A percentile compares a stretch with the other conserved stretches of the same genome.
Evolutionary conservation across 768 basidiomycete genomes (phyloP).

Genomic region (Leccinum subgranulosum): DNA sequence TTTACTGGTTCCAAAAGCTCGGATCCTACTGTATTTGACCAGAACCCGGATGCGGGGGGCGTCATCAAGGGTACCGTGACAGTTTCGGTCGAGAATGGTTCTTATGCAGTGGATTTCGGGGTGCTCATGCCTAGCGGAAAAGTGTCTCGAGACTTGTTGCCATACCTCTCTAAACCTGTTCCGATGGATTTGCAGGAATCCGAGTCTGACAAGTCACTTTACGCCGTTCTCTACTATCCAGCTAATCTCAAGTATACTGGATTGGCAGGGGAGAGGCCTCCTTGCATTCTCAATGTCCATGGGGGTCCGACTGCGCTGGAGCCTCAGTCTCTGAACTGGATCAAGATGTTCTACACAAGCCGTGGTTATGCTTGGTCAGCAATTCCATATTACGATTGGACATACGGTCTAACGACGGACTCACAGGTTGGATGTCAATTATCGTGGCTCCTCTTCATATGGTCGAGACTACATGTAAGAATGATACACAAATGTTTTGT

Average conservation of each 20-base stretch:
- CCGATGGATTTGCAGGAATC: slow-evolving; percentile 1
- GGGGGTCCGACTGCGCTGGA: slow-evolving; percentile 63
- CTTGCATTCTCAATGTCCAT: slow-evolving; percentile 60
- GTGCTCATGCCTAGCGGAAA: slow-evolving; percentile 15
- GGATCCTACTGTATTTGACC: background rate
- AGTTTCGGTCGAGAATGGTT: background rate
- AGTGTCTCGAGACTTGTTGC: background rate
- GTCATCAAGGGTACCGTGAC: background rate
- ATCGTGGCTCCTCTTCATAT: slow-evolving; percentile 70
- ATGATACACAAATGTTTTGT: background rate
- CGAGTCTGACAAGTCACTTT: slow-evolving; percentile 24
- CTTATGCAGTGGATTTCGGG: background rate
- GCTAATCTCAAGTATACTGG: slow-evolving; percentile 55
- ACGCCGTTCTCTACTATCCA: slow-evolving; percentile 63
- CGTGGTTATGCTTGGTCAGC: slow-evolving; percentile 66
- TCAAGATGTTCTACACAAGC: slow-evolving; percentile 60
- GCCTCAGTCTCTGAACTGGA: slow-evolving; percentile 47
- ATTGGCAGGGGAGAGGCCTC: slow-evolving; percentile 51
- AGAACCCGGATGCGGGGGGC: background rate
- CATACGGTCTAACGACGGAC: slow-evolving; percentile 4
- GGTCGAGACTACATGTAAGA: slow-evolving; percentile 59
- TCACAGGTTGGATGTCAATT: slow-evolving; percentile 66
- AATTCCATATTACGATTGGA: background rate
- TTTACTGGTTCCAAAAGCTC: background rate
- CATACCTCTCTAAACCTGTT: slow-evolving; percentile 13